Evolutionary conservation across 495 filamentous ascomycete species (phyloP), one percentile per base, ranked within the genome.

Genomic region (Penicillium verhagenii): DNA sequence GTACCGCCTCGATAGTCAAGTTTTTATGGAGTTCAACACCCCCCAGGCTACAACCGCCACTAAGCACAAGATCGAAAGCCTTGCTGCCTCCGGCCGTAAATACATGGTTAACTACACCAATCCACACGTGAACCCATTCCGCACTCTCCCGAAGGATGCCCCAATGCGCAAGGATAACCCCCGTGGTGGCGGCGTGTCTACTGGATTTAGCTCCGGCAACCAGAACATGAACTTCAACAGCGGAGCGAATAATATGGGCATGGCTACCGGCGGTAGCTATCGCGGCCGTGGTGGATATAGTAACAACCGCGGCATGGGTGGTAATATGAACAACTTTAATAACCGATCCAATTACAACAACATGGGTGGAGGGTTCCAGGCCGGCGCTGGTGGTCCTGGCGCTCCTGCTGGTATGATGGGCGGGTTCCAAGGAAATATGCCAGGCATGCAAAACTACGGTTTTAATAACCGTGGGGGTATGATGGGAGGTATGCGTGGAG

Each of bases 61-160:
- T 4, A 97, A 96, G 72, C 88, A 85, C 56, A 80, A 85, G 57
- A 85, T 98, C 59, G 91, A 97, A 57, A 72, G 74, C 10, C 73
- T 83, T 51, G 79, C 79, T 18, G 33, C 35, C 26, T 79, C 82
- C 43, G 73, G 72, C 16, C 92, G 91, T 65, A 88, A 87, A 52
- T 81, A 87, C 57, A 82, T 77, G 2, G 86, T 89, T 50, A 83
- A 81, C 54, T 97, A 90, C 73, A 86, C 89, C 21, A 85, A 82
- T 50, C 87, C 92, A 0, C 81, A 83, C 24, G 76, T 75, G 47
- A 97, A 97, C 61, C 93, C 93, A 2, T 97, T 96, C 81, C 82
- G 84, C 48, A 97, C 92, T 0, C 75, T 96, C 19, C 92, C 92
- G 9, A 97, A 97, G 72, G 92, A 96, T 69, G 86, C 86, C 1